These are phyloP conservation scores for Kwoniella bestiolae DNA, from an alignment of 768 basidiomycete genomes.

Conservation along the genomic window DNA sequence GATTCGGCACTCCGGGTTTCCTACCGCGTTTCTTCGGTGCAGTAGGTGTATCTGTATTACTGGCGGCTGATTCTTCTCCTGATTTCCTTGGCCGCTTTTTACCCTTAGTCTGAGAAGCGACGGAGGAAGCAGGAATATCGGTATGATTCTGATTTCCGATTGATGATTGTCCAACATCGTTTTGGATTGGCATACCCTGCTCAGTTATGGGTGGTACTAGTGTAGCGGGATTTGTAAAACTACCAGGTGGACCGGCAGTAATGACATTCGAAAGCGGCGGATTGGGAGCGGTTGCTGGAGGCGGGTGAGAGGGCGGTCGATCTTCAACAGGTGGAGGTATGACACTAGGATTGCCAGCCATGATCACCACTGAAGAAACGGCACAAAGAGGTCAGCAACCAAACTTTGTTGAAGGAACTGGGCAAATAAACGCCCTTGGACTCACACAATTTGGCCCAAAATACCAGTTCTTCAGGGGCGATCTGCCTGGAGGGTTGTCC, in stretches of 20 bases:
- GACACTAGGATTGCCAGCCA: constrained; percentile 26
- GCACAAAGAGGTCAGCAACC: background rate
- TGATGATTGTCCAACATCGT: background rate
- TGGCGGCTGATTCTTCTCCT: background rate
- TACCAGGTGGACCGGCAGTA: constrained; percentile 5
- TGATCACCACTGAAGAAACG: constrained; percentile 24
- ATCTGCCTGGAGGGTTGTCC: constrained; percentile 14
- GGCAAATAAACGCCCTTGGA: background rate
- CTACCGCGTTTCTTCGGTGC: constrained; percentile 5
- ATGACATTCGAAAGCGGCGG: background rate
- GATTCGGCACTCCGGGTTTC: background rate
- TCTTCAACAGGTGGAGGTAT: constrained; percentile 31
- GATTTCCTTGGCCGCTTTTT: constrained; percentile 10
- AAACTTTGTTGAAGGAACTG: background rate
- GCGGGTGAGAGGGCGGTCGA: constrained; percentile 9
- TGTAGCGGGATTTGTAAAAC: constrained; percentile 9
- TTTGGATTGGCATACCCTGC: background rate
- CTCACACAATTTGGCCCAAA: constrained; percentile 42
- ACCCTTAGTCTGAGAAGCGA: background rate
- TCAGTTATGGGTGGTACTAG: background rate
- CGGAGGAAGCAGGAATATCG: too few relatives aligned
- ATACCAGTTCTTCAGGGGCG: constrained; percentile 29
- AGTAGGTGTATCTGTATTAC: background rate
- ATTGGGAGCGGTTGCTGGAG: background rate
- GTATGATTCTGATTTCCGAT: background rate